Percentiles rank a stretch among this genome's conserved stretches.
Conservation (phyloP, 495 filamentous ascomycete species). For the Bombardia bombarda region DNA sequence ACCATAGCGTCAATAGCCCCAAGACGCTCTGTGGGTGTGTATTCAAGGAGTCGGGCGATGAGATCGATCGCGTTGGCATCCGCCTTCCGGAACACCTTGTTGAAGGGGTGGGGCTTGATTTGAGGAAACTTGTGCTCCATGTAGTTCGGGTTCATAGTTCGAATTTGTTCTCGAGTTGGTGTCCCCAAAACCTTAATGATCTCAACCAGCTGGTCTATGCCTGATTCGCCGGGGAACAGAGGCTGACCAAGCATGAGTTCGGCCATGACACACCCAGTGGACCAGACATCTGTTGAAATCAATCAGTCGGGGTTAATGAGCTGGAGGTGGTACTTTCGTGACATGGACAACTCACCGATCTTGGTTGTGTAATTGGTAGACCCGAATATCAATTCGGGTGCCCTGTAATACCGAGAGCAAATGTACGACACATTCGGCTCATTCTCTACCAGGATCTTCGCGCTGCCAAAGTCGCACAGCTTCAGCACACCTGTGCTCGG, state of each 20-base stretch:
- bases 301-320: slow-evolving; percentile 7
- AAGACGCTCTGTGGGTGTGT: slow-evolving; percentile 91
- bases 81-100: slow-evolving; percentile 96
- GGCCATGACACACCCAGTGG: slow-evolving; percentile 98
- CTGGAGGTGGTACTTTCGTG: background rate
- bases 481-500: slow-evolving; percentile 86
- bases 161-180: slow-evolving; percentile 96
- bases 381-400: slow-evolving; percentile 96
- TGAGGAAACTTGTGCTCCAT: slow-evolving; percentile 99
- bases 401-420: slow-evolving; percentile 97
- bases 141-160: slow-evolving; percentile 99
- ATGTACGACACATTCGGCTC: slow-evolving; percentile 99
- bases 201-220: slow-evolving; percentile 97
- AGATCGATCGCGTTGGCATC: slow-evolving; percentile 88
- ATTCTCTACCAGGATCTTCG: slow-evolving; percentile 97
- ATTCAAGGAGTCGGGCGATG: slow-evolving; percentile 88
- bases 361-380: slow-evolving; percentile 99
- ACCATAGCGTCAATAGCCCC: slow-evolving; percentile 95
- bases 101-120: slow-evolving; percentile 99
- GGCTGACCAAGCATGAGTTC: slow-evolving; percentile 98
- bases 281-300: slow-evolving; percentile 81
- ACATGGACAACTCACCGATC: slow-evolving; percentile 65
- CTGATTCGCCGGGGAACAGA: slow-evolving; percentile 97
- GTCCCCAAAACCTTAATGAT: slow-evolving; percentile 99
- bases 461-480: slow-evolving; percentile 97